phyloP scores from a whole-genome alignment of 257 asterid genomes.

The Thymus mandschuricus region DNA sequence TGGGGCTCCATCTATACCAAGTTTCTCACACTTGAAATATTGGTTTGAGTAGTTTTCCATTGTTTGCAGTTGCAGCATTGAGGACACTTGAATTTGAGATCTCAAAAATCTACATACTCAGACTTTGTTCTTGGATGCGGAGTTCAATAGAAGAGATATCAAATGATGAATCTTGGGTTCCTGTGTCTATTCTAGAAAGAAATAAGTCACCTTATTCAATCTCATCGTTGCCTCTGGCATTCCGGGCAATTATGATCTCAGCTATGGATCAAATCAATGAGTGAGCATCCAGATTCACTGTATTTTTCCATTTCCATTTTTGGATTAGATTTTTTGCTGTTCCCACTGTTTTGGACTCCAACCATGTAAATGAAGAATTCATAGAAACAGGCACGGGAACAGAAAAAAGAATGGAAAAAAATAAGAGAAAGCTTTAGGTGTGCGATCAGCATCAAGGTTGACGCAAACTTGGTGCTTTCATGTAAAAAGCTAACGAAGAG shows the following conservation, averaged over 20 bases:
- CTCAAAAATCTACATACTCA: slow-evolving; percentile 74
- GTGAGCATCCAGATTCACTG: slow-evolving; percentile 54
- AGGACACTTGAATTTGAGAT: slow-evolving; percentile 80
- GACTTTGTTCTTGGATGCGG: slow-evolving; percentile 99
- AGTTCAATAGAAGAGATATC: slow-evolving; percentile 82
- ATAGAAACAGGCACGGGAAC: background rate
- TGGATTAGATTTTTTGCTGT: slow-evolving; percentile 11
- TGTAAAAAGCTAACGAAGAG: slow-evolving; percentile 1
- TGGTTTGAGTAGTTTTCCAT: slow-evolving; percentile 29
- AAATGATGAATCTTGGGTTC: slow-evolving; percentile 88
- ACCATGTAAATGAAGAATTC: too few species aligned
- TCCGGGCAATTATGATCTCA: slow-evolving; percentile 73
- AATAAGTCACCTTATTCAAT: slow-evolving; percentile 91
- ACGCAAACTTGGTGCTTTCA: slow-evolving; percentile 17
- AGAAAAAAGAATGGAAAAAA: background rate
- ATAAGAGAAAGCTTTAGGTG: slow-evolving; percentile 13
- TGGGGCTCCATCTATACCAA: slow-evolving; percentile 16
- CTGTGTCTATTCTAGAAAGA: slow-evolving; percentile 90
- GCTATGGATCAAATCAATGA: slow-evolving; percentile 85
- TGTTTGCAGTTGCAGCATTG: slow-evolving; percentile 71
- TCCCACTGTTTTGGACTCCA: background rate
- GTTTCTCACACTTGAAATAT: slow-evolving; percentile 29
- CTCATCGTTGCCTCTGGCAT: slow-evolving; percentile 86
- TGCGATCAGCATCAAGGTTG: slow-evolving; percentile 21
- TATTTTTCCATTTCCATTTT: slow-evolving; percentile 2